Conservation (phyloP, 1,139 yeast genomes). For the Suhomyces bribrorum region DNA sequence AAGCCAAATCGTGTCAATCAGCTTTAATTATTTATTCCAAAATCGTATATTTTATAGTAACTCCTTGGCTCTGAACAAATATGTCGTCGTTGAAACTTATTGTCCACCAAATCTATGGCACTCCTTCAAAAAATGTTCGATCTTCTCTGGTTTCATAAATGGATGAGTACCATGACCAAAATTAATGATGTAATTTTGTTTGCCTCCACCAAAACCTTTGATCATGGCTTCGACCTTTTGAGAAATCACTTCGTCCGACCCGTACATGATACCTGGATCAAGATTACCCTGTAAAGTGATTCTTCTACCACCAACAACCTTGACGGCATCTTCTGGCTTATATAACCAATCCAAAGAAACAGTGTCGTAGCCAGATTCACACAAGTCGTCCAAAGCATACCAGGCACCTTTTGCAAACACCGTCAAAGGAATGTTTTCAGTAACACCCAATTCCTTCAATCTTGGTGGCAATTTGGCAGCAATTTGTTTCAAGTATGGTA, state of each 20-base stretch:
- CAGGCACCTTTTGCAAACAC: slow-evolving; percentile 96
- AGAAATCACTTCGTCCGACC: slow-evolving; percentile 77
- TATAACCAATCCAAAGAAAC: slow-evolving; percentile 93
- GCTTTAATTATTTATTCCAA: no score
- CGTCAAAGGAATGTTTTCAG: slow-evolving; percentile 78
- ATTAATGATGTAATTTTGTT: slow-evolving; percentile 85
- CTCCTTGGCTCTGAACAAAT: no score
- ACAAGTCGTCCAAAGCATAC: slow-evolving; percentile 89
- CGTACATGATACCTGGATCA: slow-evolving; percentile 94
- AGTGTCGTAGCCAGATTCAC: slow-evolving; percentile 81
- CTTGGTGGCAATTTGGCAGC: slow-evolving; percentile 67
- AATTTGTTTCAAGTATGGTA: slow-evolving; percentile 84
- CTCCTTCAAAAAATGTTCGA: slow-evolving; percentile 80
- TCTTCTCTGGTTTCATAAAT: slow-evolving; percentile 89
- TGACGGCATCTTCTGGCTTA: slow-evolving; percentile 83
- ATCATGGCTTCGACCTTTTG: slow-evolving; percentile 86
- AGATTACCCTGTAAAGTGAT: slow-evolving; percentile 91
- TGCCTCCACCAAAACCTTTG: slow-evolving; percentile 87
- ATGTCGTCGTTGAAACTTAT: slow-evolving; percentile 13
- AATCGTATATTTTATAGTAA: no score
- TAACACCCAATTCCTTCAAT: slow-evolving; percentile 67
- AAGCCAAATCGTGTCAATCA: no score
- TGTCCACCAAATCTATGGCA: slow-evolving; percentile 75
- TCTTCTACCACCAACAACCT: slow-evolving; percentile 69
- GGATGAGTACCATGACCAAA: slow-evolving; percentile 99